Percentiles rank a stretch among this genome's conserved stretches.
These are phyloP conservation scores for Colletotrichum paranaense DNA, from an alignment of 2,329 filamentous ascomycete species.

Conservation along the genomic window DNA sequence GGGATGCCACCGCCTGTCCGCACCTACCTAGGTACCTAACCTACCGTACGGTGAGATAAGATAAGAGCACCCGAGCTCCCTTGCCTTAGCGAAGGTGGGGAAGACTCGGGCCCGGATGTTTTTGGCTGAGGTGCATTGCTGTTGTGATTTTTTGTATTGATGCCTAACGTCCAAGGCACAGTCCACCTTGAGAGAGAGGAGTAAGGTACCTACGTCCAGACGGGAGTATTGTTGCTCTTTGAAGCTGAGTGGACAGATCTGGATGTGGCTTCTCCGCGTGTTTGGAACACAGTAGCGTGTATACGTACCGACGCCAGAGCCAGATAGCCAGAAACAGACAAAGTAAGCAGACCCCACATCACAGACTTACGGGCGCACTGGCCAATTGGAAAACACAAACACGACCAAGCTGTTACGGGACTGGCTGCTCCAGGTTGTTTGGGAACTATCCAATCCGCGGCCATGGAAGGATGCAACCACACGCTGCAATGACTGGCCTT, in stretches of 20 bases:
- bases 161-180: slow-evolving; percentile 15
- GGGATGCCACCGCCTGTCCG: background rate
- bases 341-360: slow-evolving; percentile 35
- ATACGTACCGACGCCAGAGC: slow-evolving; percentile 33
- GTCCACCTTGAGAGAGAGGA: background rate
- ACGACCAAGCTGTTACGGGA: slow-evolving; percentile 19
- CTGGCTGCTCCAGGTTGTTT: slow-evolving; percentile 15
- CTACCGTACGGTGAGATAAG: slow-evolving; percentile 3
- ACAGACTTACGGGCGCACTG: background rate
- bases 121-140: background rate
- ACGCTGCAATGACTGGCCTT: background rate
- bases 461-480: background rate
- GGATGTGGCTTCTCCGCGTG: slow-evolving; percentile 12
- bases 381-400: slow-evolving; percentile 22
- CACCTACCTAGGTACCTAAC: background rate
- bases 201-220: no score
- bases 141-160: background rate
- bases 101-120: background rate
- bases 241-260: background rate
- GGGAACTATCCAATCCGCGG: background rate
- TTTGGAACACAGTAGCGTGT: slow-evolving; percentile 17
- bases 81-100: background rate
- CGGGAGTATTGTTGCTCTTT: slow-evolving; percentile 15
- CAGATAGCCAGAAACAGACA: slow-evolving; percentile 34
- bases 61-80: background rate